A percentile compares a stretch with the other conserved stretches of the same genome.
These are phyloP conservation scores for Colletotrichum tanaceti DNA, from an alignment of 2,329 filamentous ascomycete species.

Conservation along the genomic window DNA sequence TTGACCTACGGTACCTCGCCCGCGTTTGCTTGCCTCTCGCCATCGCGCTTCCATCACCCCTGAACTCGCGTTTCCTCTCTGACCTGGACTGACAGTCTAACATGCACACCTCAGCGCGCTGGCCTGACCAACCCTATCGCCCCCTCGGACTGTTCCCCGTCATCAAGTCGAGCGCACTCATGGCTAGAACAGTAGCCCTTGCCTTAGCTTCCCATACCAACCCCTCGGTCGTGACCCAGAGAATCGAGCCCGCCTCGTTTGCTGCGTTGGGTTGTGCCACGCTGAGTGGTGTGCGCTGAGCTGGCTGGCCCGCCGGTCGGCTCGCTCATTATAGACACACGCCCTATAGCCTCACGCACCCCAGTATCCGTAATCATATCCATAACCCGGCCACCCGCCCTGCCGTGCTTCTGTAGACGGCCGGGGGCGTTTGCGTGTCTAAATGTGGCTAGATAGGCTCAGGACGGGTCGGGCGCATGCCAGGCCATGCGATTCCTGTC, in stretches of 20 bases:
- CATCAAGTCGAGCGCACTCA: not conserved
- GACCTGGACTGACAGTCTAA: too few relatives aligned
- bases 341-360: not conserved
- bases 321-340: not conserved
- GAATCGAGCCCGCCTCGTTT: not conserved
- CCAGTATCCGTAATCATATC: slow-evolving; percentile 29
- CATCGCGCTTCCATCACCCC: not conserved
- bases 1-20: slow-evolving; percentile 6
- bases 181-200: slow-evolving; percentile 19
- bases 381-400: slow-evolving; percentile 29
- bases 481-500: slow-evolving; percentile 18
- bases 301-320: slow-evolving; percentile 6
- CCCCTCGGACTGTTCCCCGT: not conserved
- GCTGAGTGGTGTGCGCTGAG: slow-evolving; percentile 8
- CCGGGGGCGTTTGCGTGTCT: slow-evolving; percentile 11
- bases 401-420: slow-evolving; percentile 18
- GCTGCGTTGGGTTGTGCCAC: slow-evolving; percentile 2
- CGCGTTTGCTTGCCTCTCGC: not conserved
- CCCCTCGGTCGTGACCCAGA: slow-evolving; percentile 6
- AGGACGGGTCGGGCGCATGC: slow-evolving; percentile 20
- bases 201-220: slow-evolving; percentile 12
- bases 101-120: slow-evolving; percentile 4
- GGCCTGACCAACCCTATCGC: not conserved
- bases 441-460: slow-evolving; percentile 18
- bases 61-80: slow-evolving; percentile 15